Percentiles rank a stretch among this genome's conserved stretches.
These are phyloP conservation scores for Nymphaea colorata DNA, from an alignment of 164 flowering plant species.

Conservation along the genomic window DNA sequence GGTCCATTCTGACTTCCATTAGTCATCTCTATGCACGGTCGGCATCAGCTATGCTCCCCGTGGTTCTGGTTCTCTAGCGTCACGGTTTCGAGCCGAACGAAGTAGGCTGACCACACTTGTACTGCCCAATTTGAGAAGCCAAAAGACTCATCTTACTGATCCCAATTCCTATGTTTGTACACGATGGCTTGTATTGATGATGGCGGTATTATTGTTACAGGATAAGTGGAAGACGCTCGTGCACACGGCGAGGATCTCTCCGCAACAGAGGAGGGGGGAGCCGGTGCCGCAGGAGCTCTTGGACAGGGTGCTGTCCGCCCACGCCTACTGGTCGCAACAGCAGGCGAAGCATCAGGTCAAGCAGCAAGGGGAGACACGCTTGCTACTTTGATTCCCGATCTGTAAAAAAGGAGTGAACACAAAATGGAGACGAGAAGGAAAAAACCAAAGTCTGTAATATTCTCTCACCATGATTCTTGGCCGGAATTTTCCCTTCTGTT, in stretches of 20 bases:
- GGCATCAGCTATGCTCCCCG: too few species aligned
- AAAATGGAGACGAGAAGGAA: constrained; percentile 9
- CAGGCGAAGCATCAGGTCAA: constrained; percentile 65
- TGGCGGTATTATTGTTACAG: constrained; percentile 21
- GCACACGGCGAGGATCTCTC: constrained; percentile 86
- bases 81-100: too few species aligned
- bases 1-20: too few species aligned
- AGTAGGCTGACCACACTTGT: too few species aligned
- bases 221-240: constrained; percentile 99
- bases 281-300: constrained; percentile 91
- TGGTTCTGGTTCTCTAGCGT: too few species aligned
- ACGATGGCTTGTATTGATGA: too few species aligned
- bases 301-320: constrained; percentile 78
- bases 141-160: too few species aligned
- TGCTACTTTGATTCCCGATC: constrained; percentile 14
- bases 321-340: constrained; percentile 78
- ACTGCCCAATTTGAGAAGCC: too few species aligned
- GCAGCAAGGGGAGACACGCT: constrained; percentile 14
- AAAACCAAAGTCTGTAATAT: constrained; percentile 2
- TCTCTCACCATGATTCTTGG: constrained; percentile 24
- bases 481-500: constrained; percentile 6
- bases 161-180: too few species aligned
- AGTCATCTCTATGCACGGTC: too few species aligned
- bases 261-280: constrained; percentile 94
- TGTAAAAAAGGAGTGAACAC: constrained; percentile 6